These are phyloP conservation scores for Lactarius sp. DNA, from an alignment of 768 basidiomycete genomes.

Conservation along the genomic window DNA sequence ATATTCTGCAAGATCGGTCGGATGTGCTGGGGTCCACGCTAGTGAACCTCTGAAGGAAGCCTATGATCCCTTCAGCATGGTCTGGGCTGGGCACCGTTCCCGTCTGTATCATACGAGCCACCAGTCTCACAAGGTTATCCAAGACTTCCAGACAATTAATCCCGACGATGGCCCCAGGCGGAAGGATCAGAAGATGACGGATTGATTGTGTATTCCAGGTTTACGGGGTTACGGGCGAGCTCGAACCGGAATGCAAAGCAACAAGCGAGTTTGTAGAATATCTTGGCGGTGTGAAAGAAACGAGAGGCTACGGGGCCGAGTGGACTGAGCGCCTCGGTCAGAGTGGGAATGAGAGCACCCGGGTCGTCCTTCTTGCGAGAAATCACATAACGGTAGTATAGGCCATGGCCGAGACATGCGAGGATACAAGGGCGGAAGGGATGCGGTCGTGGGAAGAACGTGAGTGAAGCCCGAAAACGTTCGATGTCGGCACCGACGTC, in stretches of 20 bases:
- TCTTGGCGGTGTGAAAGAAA: neutral
- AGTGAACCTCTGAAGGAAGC: neutral
- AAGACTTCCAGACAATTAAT: neutral
- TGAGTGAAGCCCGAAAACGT: neutral
- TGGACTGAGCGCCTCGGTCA: conserved; percentile 5
- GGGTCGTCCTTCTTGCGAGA: conserved; percentile 1
- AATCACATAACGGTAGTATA: neutral
- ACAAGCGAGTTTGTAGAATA: conserved; percentile 3
- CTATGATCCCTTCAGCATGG: neutral
- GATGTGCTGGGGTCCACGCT: neutral
- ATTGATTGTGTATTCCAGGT: neutral
- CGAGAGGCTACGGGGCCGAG: neutral
- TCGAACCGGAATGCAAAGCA: neutral
- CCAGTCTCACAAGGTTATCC: conserved; percentile 1
- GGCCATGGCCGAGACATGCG: neutral
- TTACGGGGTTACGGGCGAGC: neutral
- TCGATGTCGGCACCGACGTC: neutral
- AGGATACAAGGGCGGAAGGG: neutral
- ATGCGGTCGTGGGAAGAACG: neutral
- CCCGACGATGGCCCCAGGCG: neutral
- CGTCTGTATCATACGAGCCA: neutral
- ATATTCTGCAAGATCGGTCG: neutral
- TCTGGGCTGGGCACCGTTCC: neutral
- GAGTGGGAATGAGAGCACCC: neutral
- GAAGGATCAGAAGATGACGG: conserved; percentile 1